Base-by-base conservation (phyloP, 208 protist genomes). In the Wallacemonas rigidus region DNA sequence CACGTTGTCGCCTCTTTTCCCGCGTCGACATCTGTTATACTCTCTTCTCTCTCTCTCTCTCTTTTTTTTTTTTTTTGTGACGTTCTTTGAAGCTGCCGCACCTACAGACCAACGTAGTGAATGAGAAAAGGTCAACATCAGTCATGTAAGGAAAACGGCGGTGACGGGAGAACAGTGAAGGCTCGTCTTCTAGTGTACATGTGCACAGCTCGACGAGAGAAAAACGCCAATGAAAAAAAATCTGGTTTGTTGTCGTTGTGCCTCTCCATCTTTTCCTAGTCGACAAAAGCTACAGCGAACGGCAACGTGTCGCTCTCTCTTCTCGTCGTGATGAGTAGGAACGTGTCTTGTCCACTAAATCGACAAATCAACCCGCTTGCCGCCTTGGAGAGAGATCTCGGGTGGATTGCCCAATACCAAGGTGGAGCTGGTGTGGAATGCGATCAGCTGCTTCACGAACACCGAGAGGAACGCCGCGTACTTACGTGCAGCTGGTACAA, bases 351-450 rank as follows among this genome's bases (percentile, higher is more conserved):
- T 26, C 26, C 26, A 35, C n/a, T 57, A 74, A 41, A 67, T 45
- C 26, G 64, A 48, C 71, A 75, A 3, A 15, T 89, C 81, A 2
- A 93, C 81, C 69, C 72, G 64, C 17, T 73, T 72, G 3, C 72
- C 77, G 2, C 88, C 87, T 17, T 91, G 77, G 12, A 94, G 69
- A 3, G 74, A 71, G 40, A 93, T 83, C 12, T 48, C 44, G 15
- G 91, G 89, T 41, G 75, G 79, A n/a, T 17, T 75, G 17, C 79
- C 79, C 12, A 96, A 75, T 35, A 94, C 74, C n/a, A 96, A 74
- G 39, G 89, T 91, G 17, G 83, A 84, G 48, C 74, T 80, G 38
- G 71, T 64, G 75, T 93, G 79, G 5, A 79, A 72, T 12, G 55
- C 62, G 45, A 71, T 86, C 50, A 96, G 80, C 70, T 89, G 88